These are phyloP conservation scores for Cladobotryum protrusum DNA, from an alignment of 2,329 filamentous ascomycete species.

Conservation along the genomic window DNA sequence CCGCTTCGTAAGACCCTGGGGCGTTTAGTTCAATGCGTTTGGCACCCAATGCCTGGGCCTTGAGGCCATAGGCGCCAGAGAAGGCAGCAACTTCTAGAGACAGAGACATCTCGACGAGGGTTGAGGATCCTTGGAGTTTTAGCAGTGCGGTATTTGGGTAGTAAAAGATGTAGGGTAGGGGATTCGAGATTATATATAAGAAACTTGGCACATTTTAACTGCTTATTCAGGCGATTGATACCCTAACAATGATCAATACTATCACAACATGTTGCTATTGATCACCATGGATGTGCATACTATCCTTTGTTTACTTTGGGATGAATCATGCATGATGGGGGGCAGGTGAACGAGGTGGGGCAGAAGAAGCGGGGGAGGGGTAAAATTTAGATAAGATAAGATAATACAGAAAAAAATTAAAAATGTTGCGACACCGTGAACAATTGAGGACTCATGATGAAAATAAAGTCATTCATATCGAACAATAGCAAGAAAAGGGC, in stretches of 20 bases:
- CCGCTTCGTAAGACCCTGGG: slow-evolving; percentile 41
- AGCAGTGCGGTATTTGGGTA: not conserved
- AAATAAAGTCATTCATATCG: too few relatives aligned
- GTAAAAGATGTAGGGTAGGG: not conserved
- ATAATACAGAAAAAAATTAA: not conserved
- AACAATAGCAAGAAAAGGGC: too few relatives aligned
- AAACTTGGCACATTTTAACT: too few relatives aligned
- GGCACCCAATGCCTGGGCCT: slow-evolving; percentile 38
- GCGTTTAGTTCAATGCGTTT: slow-evolving; percentile 50
- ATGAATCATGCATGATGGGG: not conserved
- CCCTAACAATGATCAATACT: too few relatives aligned
- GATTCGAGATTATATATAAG: not conserved
- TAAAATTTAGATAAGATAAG: not conserved
- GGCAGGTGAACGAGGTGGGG: not conserved
- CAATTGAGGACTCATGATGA: too few relatives aligned
- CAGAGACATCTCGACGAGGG: slow-evolving; percentile 2
- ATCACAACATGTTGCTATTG: too few relatives aligned
- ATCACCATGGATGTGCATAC: too few relatives aligned
- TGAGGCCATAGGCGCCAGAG: slow-evolving; percentile 33
- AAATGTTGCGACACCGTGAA: too few relatives aligned
- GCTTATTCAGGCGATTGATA: too few relatives aligned
- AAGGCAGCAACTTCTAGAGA: slow-evolving; percentile 51
- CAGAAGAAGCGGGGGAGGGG: not conserved
- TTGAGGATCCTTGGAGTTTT: not conserved
- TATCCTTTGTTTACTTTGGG: not conserved